Conservation (phyloP, 2,329 filamentous ascomycete species). For the Fusarium guadeloupense region DNA sequence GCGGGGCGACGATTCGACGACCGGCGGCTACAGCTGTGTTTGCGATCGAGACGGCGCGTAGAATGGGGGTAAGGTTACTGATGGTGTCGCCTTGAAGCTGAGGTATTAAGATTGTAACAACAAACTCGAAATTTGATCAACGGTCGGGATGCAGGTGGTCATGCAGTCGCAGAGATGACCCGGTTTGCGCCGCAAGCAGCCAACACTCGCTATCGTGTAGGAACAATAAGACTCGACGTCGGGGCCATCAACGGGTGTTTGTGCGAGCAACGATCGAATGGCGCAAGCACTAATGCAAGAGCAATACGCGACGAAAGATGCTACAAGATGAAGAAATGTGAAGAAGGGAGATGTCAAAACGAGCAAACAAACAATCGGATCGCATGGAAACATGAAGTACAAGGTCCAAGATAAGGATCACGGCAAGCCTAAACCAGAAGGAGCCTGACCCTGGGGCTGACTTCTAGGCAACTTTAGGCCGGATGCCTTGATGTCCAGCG, state of each 20-base stretch:
- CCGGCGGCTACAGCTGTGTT: neutral
- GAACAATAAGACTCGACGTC: slow-evolving; percentile 20
- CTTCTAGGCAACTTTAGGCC: slow-evolving; percentile 30
- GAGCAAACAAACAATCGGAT: slow-evolving; percentile 21
- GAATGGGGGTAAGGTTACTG: neutral
- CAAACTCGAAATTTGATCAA: neutral
- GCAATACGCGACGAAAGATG: neutral
- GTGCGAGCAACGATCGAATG: slow-evolving; percentile 9
- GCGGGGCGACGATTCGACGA: slow-evolving; percentile 18
- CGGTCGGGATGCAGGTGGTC: slow-evolving; percentile 6
- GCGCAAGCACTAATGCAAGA: neutral
- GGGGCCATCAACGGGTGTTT: slow-evolving; percentile 11
- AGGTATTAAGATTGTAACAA: neutral
- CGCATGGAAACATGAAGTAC: slow-evolving; percentile 17
- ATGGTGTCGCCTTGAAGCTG: neutral
- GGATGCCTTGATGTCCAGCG: slow-evolving; percentile 27
- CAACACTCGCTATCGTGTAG: slow-evolving; percentile 24
- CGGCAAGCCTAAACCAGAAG: slow-evolving; percentile 35
- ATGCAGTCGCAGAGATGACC: slow-evolving; percentile 21
- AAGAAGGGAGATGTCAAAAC: slow-evolving; percentile 9
- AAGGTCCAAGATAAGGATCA: slow-evolving; percentile 30
- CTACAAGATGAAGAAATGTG: neutral
- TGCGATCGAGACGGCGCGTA: neutral
- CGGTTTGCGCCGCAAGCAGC: slow-evolving; percentile 35
- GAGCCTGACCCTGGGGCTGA: slow-evolving; percentile 32